Evolutionary conservation across 2,329 filamentous ascomycete genomes (phyloP).

Genomic region (Tolypocladium nubicola): DNA sequence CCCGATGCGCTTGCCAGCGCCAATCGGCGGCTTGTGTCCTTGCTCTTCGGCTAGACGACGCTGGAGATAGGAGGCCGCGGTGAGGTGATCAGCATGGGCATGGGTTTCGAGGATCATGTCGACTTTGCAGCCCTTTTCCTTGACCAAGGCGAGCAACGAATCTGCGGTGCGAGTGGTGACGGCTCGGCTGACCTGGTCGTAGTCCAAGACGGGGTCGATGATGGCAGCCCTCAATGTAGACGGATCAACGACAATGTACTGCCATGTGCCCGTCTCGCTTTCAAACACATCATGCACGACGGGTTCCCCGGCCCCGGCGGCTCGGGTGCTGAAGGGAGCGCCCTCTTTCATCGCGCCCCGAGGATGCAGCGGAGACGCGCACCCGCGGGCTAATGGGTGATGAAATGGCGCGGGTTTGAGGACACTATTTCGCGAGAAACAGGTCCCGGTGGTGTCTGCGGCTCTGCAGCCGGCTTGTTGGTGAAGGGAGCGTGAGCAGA

Average conservation of each 20-base stretch:
- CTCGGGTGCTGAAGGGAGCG: not conserved
- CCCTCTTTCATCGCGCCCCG: too few species aligned
- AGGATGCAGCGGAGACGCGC: not conserved
- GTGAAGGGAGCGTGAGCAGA: not conserved
- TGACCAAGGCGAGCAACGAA: constrained; percentile 31
- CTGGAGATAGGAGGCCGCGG: constrained; percentile 48
- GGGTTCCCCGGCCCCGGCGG: constrained; percentile 14
- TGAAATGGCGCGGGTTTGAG: not conserved
- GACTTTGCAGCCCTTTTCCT: constrained; percentile 34
- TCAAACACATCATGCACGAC: constrained; percentile 28
- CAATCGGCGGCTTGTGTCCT: constrained; percentile 28
- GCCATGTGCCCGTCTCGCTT: constrained; percentile 40
- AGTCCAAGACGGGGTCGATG: constrained; percentile 54
- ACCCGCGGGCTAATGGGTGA: not conserved
- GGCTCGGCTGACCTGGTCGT: constrained; percentile 26
- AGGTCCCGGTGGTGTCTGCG: not conserved
- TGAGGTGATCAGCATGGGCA: constrained; percentile 50
- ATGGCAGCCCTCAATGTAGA: constrained; percentile 37
- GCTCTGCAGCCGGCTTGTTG: not conserved
- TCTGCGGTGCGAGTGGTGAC: constrained; percentile 45
- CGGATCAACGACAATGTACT: constrained; percentile 49
- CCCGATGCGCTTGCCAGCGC: constrained; percentile 44
- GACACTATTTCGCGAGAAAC: not conserved
- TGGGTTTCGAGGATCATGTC: constrained; percentile 51
- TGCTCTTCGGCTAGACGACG: constrained; percentile 24